A percentile compares a stretch with the other conserved stretches of the same genome.
Evolutionary conservation across 305 asterid species (phyloP).

Genomic region (Lippia alba): DNA sequence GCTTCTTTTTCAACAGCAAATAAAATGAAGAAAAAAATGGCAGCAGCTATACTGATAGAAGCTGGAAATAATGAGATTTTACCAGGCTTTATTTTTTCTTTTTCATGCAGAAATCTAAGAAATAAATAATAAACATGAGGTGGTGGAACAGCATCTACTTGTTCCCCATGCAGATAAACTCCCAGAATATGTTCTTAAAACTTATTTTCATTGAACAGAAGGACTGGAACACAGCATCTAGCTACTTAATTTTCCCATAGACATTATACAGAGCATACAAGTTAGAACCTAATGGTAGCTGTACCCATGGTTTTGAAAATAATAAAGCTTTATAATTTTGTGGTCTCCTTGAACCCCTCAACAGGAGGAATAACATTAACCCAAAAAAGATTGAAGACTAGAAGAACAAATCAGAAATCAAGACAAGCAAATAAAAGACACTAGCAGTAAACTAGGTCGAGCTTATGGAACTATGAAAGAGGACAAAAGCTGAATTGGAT

Average conservation of each 20-base stretch:
- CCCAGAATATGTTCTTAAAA: slow-evolving; percentile 7
- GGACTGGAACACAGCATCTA: slow-evolving; percentile 16
- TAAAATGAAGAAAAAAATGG: slow-evolving; percentile 14
- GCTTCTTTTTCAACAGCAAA: slow-evolving; percentile 22
- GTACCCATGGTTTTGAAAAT: slow-evolving; percentile 21
- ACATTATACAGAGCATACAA: slow-evolving; percentile 9
- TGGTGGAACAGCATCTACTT: slow-evolving; percentile 1
- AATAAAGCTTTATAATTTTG: slow-evolving; percentile 13
- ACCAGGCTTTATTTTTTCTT: slow-evolving; percentile 15
- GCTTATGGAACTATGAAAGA: slow-evolving; percentile 13
- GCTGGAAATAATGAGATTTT: slow-evolving; percentile 6
- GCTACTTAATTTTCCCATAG: not conserved
- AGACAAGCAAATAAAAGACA: slow-evolving; percentile 23
- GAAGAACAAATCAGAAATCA: slow-evolving; percentile 18
- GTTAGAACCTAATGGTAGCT: slow-evolving; percentile 11
- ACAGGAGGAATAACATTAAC: not conserved
- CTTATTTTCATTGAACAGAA: slow-evolving; percentile 20
- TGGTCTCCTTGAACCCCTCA: slow-evolving; percentile 7
- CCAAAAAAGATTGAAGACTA: not conserved
- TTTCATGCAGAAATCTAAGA: not conserved
- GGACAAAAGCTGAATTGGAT: slow-evolving; percentile 13
- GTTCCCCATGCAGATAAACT: slow-evolving; percentile 5
- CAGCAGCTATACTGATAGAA: slow-evolving; percentile 20
- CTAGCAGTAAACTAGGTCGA: slow-evolving; percentile 13
- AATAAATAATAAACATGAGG: slow-evolving; percentile 9